A percentile compares a stretch with the other conserved stretches of the same genome.
phyloP scores from a whole-genome alignment of 1,284 basidiomycete species.

The Apiotrichum veenhuisii region DNA sequence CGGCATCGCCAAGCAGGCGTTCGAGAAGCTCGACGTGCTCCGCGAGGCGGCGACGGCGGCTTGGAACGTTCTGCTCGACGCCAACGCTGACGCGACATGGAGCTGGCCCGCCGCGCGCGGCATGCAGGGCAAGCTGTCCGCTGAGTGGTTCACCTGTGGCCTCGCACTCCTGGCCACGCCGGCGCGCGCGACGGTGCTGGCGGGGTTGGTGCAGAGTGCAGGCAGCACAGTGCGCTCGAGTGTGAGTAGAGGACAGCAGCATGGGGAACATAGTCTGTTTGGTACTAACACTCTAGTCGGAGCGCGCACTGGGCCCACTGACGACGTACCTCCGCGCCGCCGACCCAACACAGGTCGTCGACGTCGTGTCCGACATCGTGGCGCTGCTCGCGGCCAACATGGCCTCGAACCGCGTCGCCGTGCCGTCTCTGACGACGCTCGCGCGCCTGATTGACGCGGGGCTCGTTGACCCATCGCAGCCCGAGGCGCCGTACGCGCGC shows the following conservation, averaged over 20 bases:
- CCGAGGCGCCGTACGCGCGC: neutral
- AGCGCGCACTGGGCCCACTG: slow-evolving; percentile 62
- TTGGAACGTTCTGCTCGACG: slow-evolving; percentile 30
- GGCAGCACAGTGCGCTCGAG: slow-evolving; percentile 76
- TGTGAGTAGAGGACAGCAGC: slow-evolving; percentile 53
- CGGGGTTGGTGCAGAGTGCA: slow-evolving; percentile 70
- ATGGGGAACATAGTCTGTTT: slow-evolving; percentile 5
- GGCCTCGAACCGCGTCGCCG: slow-evolving; percentile 63
- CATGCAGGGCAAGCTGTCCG: neutral
- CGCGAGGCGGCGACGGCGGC: slow-evolving; percentile 72
- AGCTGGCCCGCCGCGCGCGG: slow-evolving; percentile 9
- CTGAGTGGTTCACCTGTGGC: slow-evolving; percentile 14
- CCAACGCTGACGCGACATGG: slow-evolving; percentile 7
- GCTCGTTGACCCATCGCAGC: neutral
- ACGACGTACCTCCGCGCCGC: slow-evolving; percentile 51
- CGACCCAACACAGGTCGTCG: slow-evolving; percentile 53
- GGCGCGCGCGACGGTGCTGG: slow-evolving; percentile 54
- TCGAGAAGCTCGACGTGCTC: slow-evolving; percentile 87
- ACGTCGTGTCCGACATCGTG: slow-evolving; percentile 58
- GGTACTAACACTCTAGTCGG: slow-evolving; percentile 56
- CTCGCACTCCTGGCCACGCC: slow-evolving; percentile 11
- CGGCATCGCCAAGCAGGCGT: slow-evolving; percentile 78
- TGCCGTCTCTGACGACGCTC: slow-evolving; percentile 72
- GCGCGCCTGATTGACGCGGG: slow-evolving; percentile 65
- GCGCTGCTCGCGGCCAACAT: slow-evolving; percentile 54